Base-by-base conservation (phyloP, 305 asterid genomes). In the Rubia balearica region DNA sequence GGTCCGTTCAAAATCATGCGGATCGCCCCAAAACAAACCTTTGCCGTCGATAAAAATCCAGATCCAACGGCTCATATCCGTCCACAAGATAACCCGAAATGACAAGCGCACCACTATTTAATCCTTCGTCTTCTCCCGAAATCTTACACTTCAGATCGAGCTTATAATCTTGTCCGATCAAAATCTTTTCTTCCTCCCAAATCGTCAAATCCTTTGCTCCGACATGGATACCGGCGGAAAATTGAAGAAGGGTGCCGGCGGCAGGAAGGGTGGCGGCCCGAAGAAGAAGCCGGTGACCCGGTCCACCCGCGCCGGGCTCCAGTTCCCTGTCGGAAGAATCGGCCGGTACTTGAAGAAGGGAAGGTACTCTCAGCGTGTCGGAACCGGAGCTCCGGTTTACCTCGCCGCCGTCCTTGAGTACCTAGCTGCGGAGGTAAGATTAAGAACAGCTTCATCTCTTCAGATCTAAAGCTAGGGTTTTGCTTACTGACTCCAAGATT, bases 41-140 rank as follows among this genome's bases (percentile, higher is more conserved):
- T 1, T 0, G 16, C 79, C 82, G 76, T 82, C 5, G 82, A 84
- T 85, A 27, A 71, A 7, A 0, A 9, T 12, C 0, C 1, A 0
- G 61, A 86, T 86, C 91, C 75, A 80, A 83, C 85, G 88, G 83
- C 61, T 46, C 6, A 0, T 5, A 59, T 2, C 1, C 5, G 6
- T 3, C 62, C 59, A 56, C 10, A 48, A 16, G 3, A 55, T 56
- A 41, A 24, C 43, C 70, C 61, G 42, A 70, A 70, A 62, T 30
- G 67, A 70, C 43, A 14, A 45, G 24, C 42, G 8, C 55, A 38
- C 67, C 55, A 67, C 65, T 59, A 76, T 72, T 71, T 65, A 71
- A 67, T 40, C 74, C 24, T 42, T 36, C 51, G 1, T 13, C 69
- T 19, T 74, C 68, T 61, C 42, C 51, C 46, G 3, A 21, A 19